phyloP scores from a whole-genome alignment of 2,329 filamentous ascomycete genomes.

The Clarireedia paspali region DNA sequence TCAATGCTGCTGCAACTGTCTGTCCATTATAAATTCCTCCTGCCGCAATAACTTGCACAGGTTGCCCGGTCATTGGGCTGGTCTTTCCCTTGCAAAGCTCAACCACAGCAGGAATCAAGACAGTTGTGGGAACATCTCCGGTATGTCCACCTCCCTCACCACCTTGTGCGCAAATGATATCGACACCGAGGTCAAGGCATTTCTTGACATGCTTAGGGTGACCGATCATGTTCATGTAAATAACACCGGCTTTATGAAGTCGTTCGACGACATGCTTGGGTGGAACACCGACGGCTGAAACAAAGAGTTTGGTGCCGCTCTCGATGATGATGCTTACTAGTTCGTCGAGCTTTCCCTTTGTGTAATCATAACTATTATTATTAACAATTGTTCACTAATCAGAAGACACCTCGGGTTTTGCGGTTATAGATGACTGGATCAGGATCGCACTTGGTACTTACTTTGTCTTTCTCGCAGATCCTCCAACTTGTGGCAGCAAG shows the following conservation, averaged over 20 bases:
- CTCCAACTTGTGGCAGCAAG: constrained; percentile 88
- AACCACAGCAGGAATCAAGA: constrained; percentile 89
- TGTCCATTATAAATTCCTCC: constrained; percentile 92
- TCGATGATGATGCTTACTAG: constrained; percentile 90
- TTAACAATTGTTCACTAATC: constrained; percentile 20
- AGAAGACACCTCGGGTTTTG: background rate
- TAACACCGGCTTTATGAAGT: constrained; percentile 77
- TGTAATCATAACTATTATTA: constrained; percentile 84
- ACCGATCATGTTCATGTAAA: constrained; percentile 99
- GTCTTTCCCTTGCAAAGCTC: constrained; percentile 73
- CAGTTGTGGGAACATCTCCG: constrained; percentile 78
- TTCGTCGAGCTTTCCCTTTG: constrained; percentile 93
- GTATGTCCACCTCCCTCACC: constrained; percentile 97
- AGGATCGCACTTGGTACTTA: constrained; percentile 31
- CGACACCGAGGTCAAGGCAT: constrained; percentile 82
- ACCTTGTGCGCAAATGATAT: constrained; percentile 97
- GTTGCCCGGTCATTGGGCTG: constrained; percentile 77
- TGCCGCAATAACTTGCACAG: constrained; percentile 87
- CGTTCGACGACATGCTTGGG: constrained; percentile 82
- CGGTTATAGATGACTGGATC: background rate
- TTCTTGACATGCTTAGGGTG: constrained; percentile 99
- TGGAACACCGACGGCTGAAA: constrained; percentile 91
- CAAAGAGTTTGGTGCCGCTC: constrained; percentile 84
- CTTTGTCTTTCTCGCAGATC: constrained; percentile 92
- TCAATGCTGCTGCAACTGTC: constrained; percentile 79